These are phyloP conservation scores for Conticribra weissflogii DNA, from an alignment of 108 stramenopile genomes.

Conservation along the genomic window DNA sequence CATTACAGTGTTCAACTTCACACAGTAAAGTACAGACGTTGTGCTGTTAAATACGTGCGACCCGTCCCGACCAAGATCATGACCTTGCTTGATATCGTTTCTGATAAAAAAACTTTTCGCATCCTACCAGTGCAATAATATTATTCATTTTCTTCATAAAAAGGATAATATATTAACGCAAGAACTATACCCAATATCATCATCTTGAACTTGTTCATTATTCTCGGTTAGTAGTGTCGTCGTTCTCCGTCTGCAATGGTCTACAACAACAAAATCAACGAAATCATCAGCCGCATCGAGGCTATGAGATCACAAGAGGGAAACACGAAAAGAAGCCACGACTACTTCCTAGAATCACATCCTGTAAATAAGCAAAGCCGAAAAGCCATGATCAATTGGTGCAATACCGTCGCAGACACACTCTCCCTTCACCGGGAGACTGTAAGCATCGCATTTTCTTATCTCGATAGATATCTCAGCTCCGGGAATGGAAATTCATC, in stretches of 20 bases:
- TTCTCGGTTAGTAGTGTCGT: background rate
- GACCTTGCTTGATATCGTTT: too few relatives aligned
- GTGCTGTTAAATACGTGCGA: too few relatives aligned
- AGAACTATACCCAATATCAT: too few relatives aligned
- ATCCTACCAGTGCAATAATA: too few relatives aligned
- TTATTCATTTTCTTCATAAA: too few relatives aligned
- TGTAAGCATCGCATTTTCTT: constrained; percentile 59
- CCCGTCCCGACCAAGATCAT: too few relatives aligned
- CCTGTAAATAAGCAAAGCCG: constrained; percentile 25
- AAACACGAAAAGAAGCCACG: background rate
- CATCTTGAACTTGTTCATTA: too few relatives aligned
- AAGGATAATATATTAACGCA: too few relatives aligned
- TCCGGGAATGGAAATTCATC: constrained; percentile 24
- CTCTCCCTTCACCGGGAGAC: constrained; percentile 47
- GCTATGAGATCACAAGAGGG: constrained; percentile 29
- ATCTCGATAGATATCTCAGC: constrained; percentile 40
- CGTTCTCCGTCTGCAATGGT: background rate
- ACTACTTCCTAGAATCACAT: constrained; percentile 18
- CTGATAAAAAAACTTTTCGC: too few relatives aligned
- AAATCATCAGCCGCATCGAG: constrained; percentile 27
- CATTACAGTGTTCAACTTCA: too few relatives aligned
- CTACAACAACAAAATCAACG: constrained; percentile 15
- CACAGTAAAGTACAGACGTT: too few relatives aligned
- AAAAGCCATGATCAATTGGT: constrained; percentile 31
- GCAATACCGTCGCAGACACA: constrained; percentile 11